Base-by-base conservation (phyloP, 768 basidiomycete species). In the Guyanaporus albipodus region DNA sequence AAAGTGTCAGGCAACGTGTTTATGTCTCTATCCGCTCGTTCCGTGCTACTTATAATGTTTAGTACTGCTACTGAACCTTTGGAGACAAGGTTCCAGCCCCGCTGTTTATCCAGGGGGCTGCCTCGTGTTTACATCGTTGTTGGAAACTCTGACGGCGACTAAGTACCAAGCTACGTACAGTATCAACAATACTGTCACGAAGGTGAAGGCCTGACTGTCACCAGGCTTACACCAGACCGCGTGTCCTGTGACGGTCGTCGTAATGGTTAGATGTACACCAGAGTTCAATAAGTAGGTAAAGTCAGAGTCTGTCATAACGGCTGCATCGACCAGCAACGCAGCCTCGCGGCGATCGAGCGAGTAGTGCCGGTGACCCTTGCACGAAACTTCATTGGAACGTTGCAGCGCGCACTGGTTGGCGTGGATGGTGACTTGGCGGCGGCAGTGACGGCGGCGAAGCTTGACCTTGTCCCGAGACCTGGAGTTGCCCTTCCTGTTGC, bases 401-500 rank as follows among this genome's bases (percentile, higher is more conserved):
- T 31, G 66, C 61, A 12, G 64, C 66, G 4, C 64, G 64, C 24
- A 58, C 4, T 5, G 63, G 63, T n/a, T n/a, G n/a, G n/a, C n/a
- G n/a, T 22, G 61, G 52, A 15, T 50, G 66, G 38, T 63, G 57
- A 14, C 58, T 54, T 0, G 38, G 27, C 15, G 57, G 52, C n/a
- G n/a, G n/a, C n/a, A n/a, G n/a, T n/a, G n/a, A n/a, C n/a, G n/a
- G n/a, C n/a, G n/a, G n/a, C n/a, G n/a, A n/a, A 21, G 54, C 53
- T 38, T 54, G 55, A 0, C 43, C 0, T 33, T 61, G 56, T 17
- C 53, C 62, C 9, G 65, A 58, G 18, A 62, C 27, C 29, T 67
- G 55, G 11, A 67, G 11, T n/a, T 67, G 65, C 12, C 66, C 61
- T 37, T 76, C 73, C 23, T 76, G 74, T 23, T 72, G 67, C 2